Base-by-base conservation (phyloP, 495 filamentous ascomycete species). In the Echria macrotheca region DNA sequence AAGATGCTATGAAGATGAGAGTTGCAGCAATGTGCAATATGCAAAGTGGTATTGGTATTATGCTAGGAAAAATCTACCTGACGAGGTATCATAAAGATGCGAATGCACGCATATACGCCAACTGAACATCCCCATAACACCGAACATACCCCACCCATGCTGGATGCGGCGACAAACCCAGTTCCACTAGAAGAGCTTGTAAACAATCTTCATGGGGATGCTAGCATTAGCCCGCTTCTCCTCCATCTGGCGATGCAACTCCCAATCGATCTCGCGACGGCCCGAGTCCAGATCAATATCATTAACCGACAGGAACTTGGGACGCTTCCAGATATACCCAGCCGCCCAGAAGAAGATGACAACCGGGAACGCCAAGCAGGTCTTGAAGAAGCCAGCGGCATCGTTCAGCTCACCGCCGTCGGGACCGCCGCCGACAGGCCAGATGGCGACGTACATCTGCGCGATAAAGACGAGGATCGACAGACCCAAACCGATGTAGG, bases 391-490 rank as follows among this genome's bases (percentile, higher is more conserved):
- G n/a, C n/a, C 50, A 51, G 76, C 46, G 1, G 73, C 70, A 37
- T 37, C 35, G 35, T 37, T 37, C 15, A 37, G 33, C 72, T 57
- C 17, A 76, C 67, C 2, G 23, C 40, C 6, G 66, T 37, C 35
- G 21, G 35, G 35, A n/a, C 35, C 57, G 6, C 81, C 39, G 23
- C 21, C 21, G 23, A 15, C 79, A 14, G 86, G 71, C 1, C 79
- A 81, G 25, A 42, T 25, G 39, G 69, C 63, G 32, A 65, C 65
- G 54, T 77, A 77, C 51, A 77, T 74, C 35, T 74, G 69, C n/a
- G 84, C 85, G 12, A 82, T 66, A 19, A 90, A 65, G 52, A 75
- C 77, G 32, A 89, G 51, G 45, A 76, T 35, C 55, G 75, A 77
- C 7, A 91, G 69, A 37, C 56, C 26, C 12, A 86, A 53, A 15